These are phyloP conservation scores for Lachancea meyersii DNA, from an alignment of 805 yeast genomes.

Conservation along the genomic window DNA sequence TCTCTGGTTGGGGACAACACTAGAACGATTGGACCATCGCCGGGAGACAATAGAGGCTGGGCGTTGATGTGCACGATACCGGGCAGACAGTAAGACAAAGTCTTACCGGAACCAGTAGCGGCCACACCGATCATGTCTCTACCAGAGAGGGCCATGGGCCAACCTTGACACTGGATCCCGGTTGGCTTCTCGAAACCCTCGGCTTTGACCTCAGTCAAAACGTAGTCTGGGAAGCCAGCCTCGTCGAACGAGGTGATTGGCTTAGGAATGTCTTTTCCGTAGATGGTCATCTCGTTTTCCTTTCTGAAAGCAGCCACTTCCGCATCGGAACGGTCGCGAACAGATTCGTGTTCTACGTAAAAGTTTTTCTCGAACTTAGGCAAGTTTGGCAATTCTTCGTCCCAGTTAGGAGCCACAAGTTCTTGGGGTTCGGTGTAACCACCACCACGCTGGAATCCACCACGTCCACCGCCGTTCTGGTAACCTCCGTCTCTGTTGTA, in stretches of 20 bases:
- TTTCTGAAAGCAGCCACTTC: slow-evolving; percentile 75
- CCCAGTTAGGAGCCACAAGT: slow-evolving; percentile 68
- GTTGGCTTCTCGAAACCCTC: slow-evolving; percentile 95
- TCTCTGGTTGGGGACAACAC: slow-evolving; percentile 98
- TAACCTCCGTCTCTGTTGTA: slow-evolving; percentile 31
- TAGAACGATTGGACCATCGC: slow-evolving; percentile 96
- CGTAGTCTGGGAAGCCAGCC: slow-evolving; percentile 97
- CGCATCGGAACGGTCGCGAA: slow-evolving; percentile 62
- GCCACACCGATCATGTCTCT: slow-evolving; percentile 99
- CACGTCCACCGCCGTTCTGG: slow-evolving; percentile 37
- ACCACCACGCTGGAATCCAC: slow-evolving; percentile 35
- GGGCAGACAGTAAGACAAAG: slow-evolving; percentile 93
- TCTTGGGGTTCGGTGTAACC: slow-evolving; percentile 36
- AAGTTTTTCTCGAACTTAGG: slow-evolving; percentile 94
- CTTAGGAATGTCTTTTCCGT: slow-evolving; percentile 83
- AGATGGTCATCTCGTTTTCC: slow-evolving; percentile 76
- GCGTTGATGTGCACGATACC: slow-evolving; percentile 97
- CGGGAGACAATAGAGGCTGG: slow-evolving; percentile 85
- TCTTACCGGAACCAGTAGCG: slow-evolving; percentile 98
- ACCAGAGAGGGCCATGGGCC: slow-evolving; percentile 99
- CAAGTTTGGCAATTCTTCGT: slow-evolving; percentile 48
- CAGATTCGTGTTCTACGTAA: slow-evolving; percentile 78
- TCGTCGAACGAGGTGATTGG: slow-evolving; percentile 91
- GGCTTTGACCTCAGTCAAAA: slow-evolving; percentile 76
- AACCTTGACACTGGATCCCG: slow-evolving; percentile 97